A percentile compares a stretch with the other conserved stretches of the same genome.
These are phyloP conservation scores for Mycena haematopus DNA, from an alignment of 768 basidiomycete species.

Conservation along the genomic window DNA sequence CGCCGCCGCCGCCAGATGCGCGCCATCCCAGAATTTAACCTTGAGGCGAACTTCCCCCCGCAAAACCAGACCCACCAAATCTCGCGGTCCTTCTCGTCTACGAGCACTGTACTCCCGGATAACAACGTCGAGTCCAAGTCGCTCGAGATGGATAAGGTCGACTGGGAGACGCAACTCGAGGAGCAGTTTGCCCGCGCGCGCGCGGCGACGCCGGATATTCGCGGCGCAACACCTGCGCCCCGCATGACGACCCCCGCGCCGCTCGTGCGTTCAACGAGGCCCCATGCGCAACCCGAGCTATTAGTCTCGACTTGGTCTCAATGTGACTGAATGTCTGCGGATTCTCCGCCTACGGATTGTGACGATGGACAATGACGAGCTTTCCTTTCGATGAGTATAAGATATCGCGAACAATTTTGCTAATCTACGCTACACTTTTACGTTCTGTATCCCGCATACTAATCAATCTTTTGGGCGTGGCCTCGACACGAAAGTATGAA, in stretches of 20 bases:
- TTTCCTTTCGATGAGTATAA: background rate
- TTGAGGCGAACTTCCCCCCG: constrained; percentile 19
- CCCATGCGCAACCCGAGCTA: constrained; percentile 13
- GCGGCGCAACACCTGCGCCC: constrained; percentile 8
- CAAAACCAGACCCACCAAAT: background rate
- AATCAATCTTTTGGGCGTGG: constrained; percentile 17
- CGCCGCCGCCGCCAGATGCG: constrained; percentile 25
- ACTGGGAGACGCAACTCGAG: constrained; percentile 29
- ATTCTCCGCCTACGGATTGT: constrained; percentile 1
- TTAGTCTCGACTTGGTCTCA: constrained; percentile 4
- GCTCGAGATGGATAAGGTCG: constrained; percentile 23
- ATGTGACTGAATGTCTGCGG: background rate
- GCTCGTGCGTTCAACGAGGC: constrained; percentile 12
- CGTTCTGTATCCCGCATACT: constrained; percentile 12
- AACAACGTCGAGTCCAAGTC: background rate
- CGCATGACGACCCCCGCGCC: background rate
- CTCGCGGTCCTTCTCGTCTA: constrained; percentile 17
- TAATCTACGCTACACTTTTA: constrained; percentile 12
- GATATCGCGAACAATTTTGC: constrained; percentile 24
- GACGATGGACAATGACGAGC: constrained; percentile 20
- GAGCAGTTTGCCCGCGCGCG: constrained; percentile 29
- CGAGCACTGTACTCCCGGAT: constrained; percentile 2
- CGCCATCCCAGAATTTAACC: constrained; percentile 13
- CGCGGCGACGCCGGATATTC: constrained; percentile 25
- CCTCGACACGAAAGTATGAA: too few species aligned